Evolutionary conservation across 2,329 filamentous ascomycete species (phyloP).

Genomic region (Acrocalymma vagum): DNA sequence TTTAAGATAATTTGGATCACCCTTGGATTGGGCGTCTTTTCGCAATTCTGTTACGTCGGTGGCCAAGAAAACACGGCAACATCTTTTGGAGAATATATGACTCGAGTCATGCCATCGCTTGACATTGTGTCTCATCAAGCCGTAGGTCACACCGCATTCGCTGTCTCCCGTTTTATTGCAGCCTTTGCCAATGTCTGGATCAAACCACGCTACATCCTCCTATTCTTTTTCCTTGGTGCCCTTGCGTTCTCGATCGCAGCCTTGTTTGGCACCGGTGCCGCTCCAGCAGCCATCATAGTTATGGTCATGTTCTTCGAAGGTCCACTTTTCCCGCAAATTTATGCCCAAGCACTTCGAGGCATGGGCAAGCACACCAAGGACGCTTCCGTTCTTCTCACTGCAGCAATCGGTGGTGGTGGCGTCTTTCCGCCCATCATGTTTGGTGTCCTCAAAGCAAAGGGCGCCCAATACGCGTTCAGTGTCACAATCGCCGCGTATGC

Average conservation of each 20-base stretch:
- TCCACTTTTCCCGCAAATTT: constrained; percentile 67
- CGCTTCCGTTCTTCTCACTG: constrained; percentile 62
- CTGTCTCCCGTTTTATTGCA: constrained; percentile 64
- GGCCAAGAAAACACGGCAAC: constrained; percentile 66
- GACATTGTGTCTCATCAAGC: constrained; percentile 56
- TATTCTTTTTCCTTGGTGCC: constrained; percentile 61
- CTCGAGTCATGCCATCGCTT: constrained; percentile 46
- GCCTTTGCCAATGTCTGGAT: constrained; percentile 62
- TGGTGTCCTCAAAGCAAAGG: constrained; percentile 50
- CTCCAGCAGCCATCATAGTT: constrained; percentile 57
- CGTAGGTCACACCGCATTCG: constrained; percentile 66
- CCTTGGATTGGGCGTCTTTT: constrained; percentile 62
- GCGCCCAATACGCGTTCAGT: constrained; percentile 59
- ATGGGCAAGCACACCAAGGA: constrained; percentile 66
- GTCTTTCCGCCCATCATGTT: constrained; percentile 65
- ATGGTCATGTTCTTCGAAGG: constrained; percentile 68
- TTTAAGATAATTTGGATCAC: constrained; percentile 65
- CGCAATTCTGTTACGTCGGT: constrained; percentile 68
- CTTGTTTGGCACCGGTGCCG: constrained; percentile 54
- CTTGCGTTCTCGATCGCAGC: constrained; percentile 61
- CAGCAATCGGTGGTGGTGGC: constrained; percentile 63
- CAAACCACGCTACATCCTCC: constrained; percentile 66
- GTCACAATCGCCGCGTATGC: constrained; percentile 63
- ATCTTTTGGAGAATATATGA: constrained; percentile 56
- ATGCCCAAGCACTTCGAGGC: constrained; percentile 65